Evolutionary conservation across 2,329 filamentous ascomycete genomes (phyloP).

Genomic region (Diaporthe aspalathi): DNA sequence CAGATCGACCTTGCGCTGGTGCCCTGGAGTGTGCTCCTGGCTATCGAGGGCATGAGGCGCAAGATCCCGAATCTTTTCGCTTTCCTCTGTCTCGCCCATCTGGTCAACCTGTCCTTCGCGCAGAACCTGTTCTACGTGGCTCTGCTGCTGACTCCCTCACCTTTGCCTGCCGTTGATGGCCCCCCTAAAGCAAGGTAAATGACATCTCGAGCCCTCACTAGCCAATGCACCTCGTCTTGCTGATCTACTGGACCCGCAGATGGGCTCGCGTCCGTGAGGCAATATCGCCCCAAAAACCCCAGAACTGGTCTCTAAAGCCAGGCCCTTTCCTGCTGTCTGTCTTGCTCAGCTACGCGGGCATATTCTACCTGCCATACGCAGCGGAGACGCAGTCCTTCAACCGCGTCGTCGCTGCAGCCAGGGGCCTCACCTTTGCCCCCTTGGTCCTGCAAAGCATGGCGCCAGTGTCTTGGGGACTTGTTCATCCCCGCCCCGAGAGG

Average conservation of each 20-base stretch:
- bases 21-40: constrained; percentile 67
- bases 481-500: constrained; percentile 54
- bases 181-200: constrained; percentile 46
- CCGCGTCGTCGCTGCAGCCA: constrained; percentile 47
- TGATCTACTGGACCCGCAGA: constrained; percentile 27
- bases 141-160: constrained; percentile 66
- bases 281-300: constrained; percentile 55
- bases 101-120: constrained; percentile 70
- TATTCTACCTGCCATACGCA: constrained; percentile 54
- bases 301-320: constrained; percentile 56
- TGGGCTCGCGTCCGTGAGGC: constrained; percentile 46
- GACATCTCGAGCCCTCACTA: no score
- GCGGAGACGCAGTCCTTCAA: constrained; percentile 55
- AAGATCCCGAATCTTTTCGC: constrained; percentile 65
- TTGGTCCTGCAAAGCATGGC: constrained; percentile 59
- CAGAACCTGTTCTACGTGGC: constrained; percentile 73
- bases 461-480: constrained; percentile 61
- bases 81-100: constrained; percentile 69
- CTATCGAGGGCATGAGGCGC: constrained; percentile 68
- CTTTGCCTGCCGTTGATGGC: constrained; percentile 50
- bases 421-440: constrained; percentile 58
- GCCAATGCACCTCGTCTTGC: not conserved
- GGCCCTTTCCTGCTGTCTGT: constrained; percentile 50
- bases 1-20: constrained; percentile 67
- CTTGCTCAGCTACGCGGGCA: constrained; percentile 49